Percentiles rank a stretch among this genome's conserved stretches.
phyloP scores from a whole-genome alignment of 1,284 basidiomycete genomes.

The Trametes versicolor region DNA sequence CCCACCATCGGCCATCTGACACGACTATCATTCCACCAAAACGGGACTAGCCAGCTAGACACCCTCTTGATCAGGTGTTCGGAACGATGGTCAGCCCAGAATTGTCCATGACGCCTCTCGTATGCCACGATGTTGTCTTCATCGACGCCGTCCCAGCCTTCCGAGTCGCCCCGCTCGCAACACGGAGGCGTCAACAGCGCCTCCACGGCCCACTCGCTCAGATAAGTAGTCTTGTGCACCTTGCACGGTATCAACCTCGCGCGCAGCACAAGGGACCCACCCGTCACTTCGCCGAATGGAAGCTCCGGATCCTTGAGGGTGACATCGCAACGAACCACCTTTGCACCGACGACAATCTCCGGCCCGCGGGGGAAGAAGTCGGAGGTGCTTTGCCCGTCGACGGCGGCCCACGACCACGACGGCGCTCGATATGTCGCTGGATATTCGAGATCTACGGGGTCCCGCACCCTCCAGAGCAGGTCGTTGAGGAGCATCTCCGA shows the following conservation, averaged over 20 bases:
- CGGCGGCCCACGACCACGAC: constrained; percentile 29
- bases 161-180: no score
- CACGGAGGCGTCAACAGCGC: no score
- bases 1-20: no score
- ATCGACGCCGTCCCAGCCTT: no score
- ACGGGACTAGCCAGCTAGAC: no score
- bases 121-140: no score
- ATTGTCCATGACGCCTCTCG: no score
- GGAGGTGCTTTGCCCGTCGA: background rate
- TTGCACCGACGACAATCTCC: background rate
- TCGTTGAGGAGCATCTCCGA: constrained; percentile 18
- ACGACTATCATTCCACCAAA: no score
- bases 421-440: constrained; percentile 18
- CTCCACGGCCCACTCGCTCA: background rate
- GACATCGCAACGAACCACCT: background rate
- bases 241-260: background rate
- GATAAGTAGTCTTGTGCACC: background rate
- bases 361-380: no score
- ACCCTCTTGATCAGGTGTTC: no score
- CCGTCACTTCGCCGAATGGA: background rate
- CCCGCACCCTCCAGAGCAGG: constrained; percentile 16
- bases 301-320: background rate
- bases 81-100: no score
- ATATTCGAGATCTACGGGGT: no score
- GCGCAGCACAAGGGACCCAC: background rate